Percentiles rank a stretch among this genome's conserved stretches.
Conservation (phyloP, 2,329 filamentous ascomycete species). For the Epichloe amarillans region DNA sequence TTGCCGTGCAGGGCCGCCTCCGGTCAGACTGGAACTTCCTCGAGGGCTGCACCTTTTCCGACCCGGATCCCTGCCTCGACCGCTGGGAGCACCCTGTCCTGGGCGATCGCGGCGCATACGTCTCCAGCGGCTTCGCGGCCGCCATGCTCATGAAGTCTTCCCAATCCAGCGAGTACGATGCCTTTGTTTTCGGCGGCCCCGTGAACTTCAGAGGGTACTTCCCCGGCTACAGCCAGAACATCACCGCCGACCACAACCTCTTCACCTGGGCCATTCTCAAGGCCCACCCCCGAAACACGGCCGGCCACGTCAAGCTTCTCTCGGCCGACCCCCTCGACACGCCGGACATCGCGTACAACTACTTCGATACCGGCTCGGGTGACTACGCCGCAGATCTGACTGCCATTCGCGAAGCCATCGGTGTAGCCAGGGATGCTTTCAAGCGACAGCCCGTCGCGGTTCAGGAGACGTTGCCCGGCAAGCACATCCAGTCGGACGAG, state of each 20-base stretch:
- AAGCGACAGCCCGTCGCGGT: constrained; percentile 7
- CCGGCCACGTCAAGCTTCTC: constrained; percentile 47
- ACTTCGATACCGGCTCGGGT: constrained; percentile 37
- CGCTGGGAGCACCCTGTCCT: constrained; percentile 13
- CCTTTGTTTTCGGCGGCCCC: constrained; percentile 18
- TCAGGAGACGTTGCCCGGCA: constrained; percentile 19
- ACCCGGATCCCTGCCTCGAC: constrained; percentile 21
- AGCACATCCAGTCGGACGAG: constrained; percentile 23
- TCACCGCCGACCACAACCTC: constrained; percentile 19
- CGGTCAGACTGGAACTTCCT: constrained; percentile 5
- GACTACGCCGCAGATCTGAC: constrained; percentile 35
- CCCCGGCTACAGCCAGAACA: constrained; percentile 13
- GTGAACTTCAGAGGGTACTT: constrained; percentile 16
- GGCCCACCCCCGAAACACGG: constrained; percentile 45
- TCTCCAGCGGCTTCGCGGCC: constrained; percentile 12
- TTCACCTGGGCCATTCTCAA: constrained; percentile 34
- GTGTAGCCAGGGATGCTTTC: constrained; percentile 34
- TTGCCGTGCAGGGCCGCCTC: constrained; percentile 10
- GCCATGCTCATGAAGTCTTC: constrained; percentile 16
- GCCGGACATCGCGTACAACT: constrained; percentile 51
- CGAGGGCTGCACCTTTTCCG: constrained; percentile 16
- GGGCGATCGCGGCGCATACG: constrained; percentile 11
- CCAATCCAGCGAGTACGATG: constrained; percentile 15
- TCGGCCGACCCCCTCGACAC: constrained; percentile 46
- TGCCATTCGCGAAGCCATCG: constrained; percentile 41